Conservation (phyloP, 2,329 filamentous ascomycete genomes). For the Exophiala calicioides region DNA sequence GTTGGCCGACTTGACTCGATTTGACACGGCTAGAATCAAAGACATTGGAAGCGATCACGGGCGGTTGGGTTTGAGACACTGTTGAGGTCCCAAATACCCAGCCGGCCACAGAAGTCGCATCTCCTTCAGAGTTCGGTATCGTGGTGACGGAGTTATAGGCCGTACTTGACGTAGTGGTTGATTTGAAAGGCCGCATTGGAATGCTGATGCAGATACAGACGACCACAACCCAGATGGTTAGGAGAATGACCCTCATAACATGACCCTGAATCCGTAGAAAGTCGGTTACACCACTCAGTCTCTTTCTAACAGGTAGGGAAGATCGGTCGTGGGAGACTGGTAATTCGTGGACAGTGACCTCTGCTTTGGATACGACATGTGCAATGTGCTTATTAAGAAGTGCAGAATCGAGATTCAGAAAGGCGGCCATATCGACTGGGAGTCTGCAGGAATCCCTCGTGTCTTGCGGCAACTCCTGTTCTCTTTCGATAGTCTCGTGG, state of each 20-base stretch:
- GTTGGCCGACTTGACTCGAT: background rate
- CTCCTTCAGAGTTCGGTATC: background rate
- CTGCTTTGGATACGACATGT: slow-evolving; percentile 35
- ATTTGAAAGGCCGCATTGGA: slow-evolving; percentile 13
- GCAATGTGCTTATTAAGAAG: slow-evolving; percentile 51
- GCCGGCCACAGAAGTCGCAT: background rate
- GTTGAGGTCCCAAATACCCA: background rate
- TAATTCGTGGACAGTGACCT: background rate
- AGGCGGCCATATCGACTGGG: slow-evolving; percentile 51
- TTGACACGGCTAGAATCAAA: background rate
- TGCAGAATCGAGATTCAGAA: slow-evolving; percentile 48
- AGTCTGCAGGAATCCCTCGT: slow-evolving; percentile 34
- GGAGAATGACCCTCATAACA: slow-evolving; percentile 10
- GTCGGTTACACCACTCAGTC: background rate
- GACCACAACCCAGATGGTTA: slow-evolving; percentile 13
- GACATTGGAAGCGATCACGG: background rate
- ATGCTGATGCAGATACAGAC: slow-evolving; percentile 14
- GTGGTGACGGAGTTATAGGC: background rate
- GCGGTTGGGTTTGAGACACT: background rate
- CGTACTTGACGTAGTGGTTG: background rate
- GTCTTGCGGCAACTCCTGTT: background rate
- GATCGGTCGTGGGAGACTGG: background rate
- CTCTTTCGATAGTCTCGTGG: slow-evolving; percentile 45
- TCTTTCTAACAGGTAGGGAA: slow-evolving; percentile 1
- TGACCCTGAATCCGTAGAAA: background rate